A percentile compares a stretch with the other conserved stretches of the same genome.
Evolutionary conservation across 768 basidiomycete genomes (phyloP).

Genomic region (Aureoboletus auriporus): DNA sequence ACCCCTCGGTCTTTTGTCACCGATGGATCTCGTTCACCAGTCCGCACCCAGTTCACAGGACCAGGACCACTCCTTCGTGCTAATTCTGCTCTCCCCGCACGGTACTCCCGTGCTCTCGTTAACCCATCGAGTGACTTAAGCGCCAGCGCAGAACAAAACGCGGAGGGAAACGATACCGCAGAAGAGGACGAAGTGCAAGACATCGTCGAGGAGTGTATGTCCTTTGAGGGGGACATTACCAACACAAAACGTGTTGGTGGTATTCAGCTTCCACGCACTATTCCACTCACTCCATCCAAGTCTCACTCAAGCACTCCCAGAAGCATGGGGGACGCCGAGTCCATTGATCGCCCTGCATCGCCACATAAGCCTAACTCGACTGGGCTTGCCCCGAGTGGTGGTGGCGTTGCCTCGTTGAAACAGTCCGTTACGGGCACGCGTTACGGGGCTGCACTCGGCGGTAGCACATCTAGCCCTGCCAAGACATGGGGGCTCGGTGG

Average conservation of each 20-base stretch:
- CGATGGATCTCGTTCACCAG: slow-evolving; percentile 24
- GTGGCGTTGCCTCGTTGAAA: slow-evolving; percentile 30
- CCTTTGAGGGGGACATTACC: slow-evolving; percentile 32
- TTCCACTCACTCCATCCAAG: slow-evolving; percentile 42
- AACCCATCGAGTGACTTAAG: slow-evolving; percentile 12
- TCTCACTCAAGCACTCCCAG: slow-evolving; percentile 7
- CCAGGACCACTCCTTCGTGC: slow-evolving; percentile 36
- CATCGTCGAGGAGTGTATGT: slow-evolving; percentile 26
- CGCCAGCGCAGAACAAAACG: slow-evolving; percentile 7
- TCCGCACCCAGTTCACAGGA: slow-evolving; percentile 26
- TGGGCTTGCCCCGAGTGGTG: slow-evolving; percentile 10
- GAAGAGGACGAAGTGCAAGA: slow-evolving; percentile 23
- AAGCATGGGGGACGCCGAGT: slow-evolving; percentile 1
- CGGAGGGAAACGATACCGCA: slow-evolving; percentile 25
- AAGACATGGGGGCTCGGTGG: slow-evolving; percentile 49
- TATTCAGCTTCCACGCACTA: slow-evolving; percentile 51
- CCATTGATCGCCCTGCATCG: slow-evolving; percentile 19
- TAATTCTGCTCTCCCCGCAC: slow-evolving; percentile 39
- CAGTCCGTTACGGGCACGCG: slow-evolving; percentile 59
- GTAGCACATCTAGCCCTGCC: slow-evolving; percentile 38
- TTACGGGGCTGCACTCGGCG: slow-evolving; percentile 55
- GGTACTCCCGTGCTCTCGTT: slow-evolving; percentile 22
- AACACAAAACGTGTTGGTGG: slow-evolving; percentile 44
- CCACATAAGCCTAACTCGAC: slow-evolving; percentile 25
- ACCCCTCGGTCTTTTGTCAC: slow-evolving; percentile 10